Percentiles rank a stretch among this genome's conserved stretches.
These are phyloP conservation scores for Panellus pusillus DNA, from an alignment of 768 basidiomycete genomes.

Conservation along the genomic window DNA sequence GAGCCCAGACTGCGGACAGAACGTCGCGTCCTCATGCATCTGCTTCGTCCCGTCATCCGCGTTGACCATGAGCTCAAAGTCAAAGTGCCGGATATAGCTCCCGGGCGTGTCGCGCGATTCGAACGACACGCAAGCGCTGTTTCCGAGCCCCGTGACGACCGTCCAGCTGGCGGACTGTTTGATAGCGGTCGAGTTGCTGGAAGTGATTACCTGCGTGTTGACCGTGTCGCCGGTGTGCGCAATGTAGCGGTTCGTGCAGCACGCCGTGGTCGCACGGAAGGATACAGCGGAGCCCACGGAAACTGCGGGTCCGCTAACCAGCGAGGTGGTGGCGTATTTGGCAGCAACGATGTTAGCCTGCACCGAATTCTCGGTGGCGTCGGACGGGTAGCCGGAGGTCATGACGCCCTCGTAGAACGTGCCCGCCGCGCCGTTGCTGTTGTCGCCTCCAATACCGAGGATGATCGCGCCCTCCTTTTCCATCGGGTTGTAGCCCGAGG, in stretches of 20 bases:
- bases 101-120: constrained; percentile 10
- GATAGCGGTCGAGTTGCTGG: neutral
- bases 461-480: constrained; percentile 19
- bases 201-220: constrained; percentile 9
- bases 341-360: constrained; percentile 11
- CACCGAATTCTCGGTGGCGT: constrained; percentile 10
- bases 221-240: constrained; percentile 11
- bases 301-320: constrained; percentile 8
- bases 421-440: constrained; percentile 5
- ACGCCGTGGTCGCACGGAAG: constrained; percentile 7
- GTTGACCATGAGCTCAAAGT: constrained; percentile 4
- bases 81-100: constrained; percentile 7
- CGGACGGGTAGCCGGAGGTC: constrained; percentile 12
- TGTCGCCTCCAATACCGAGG: constrained; percentile 13
- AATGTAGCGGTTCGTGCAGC: constrained; percentile 11
- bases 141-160: constrained; percentile 10
- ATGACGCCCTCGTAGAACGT: constrained; percentile 15
- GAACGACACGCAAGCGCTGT: constrained; percentile 10
- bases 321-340: constrained; percentile 4
- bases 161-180: constrained; percentile 10
- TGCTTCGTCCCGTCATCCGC: constrained; percentile 5
- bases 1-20: constrained; percentile 6
- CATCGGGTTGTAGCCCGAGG: constrained; percentile 20
- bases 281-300: constrained; percentile 8
- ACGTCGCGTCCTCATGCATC: constrained; percentile 11